Conservation (phyloP, 2,329 filamentous ascomycete genomes). For the Colletotrichum tropicicola region DNA sequence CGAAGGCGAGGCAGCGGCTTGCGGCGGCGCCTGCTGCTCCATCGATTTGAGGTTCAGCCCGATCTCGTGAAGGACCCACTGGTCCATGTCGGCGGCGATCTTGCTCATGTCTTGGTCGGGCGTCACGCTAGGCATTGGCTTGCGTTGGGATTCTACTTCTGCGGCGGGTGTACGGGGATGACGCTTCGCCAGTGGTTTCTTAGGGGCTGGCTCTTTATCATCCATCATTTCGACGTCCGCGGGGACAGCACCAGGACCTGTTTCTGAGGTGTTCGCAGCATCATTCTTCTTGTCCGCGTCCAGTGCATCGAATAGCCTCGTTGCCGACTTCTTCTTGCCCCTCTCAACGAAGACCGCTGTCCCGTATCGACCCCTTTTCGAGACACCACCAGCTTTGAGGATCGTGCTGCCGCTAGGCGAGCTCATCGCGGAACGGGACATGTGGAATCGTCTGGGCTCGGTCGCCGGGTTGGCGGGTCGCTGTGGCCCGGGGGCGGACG, state of each 20-base stretch:
- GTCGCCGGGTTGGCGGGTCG: slow-evolving; percentile 30
- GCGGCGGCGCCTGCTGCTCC: slow-evolving; percentile 45
- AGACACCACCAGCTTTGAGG: slow-evolving; percentile 38
- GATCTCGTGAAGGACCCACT: slow-evolving; percentile 68
- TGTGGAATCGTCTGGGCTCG: slow-evolving; percentile 63
- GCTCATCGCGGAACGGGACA: slow-evolving; percentile 57
- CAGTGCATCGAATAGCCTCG: slow-evolving; percentile 35
- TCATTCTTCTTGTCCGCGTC: slow-evolving; percentile 32
- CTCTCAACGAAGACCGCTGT: slow-evolving; percentile 67
- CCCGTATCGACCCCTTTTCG: slow-evolving; percentile 51
- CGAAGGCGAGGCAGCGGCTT: slow-evolving; percentile 32
- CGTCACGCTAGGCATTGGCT: slow-evolving; percentile 37
- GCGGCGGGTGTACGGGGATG: not conserved
- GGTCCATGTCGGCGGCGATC: slow-evolving; percentile 64
- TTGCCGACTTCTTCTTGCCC: slow-evolving; percentile 46
- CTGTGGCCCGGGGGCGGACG: not conserved
- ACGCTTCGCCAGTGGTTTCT: slow-evolving; percentile 26
- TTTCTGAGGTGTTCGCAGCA: not conserved
- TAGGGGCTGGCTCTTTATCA: not conserved
- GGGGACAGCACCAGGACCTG: not conserved
- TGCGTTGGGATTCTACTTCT: slow-evolving; percentile 18
- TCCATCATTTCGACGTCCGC: slow-evolving; percentile 3
- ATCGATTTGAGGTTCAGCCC: slow-evolving; percentile 59
- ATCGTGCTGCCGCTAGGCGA: slow-evolving; percentile 36
- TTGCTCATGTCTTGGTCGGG: slow-evolving; percentile 56